Base-by-base conservation (phyloP, 345 rosid genomes). In the Eucalyptus polybractea region DNA sequence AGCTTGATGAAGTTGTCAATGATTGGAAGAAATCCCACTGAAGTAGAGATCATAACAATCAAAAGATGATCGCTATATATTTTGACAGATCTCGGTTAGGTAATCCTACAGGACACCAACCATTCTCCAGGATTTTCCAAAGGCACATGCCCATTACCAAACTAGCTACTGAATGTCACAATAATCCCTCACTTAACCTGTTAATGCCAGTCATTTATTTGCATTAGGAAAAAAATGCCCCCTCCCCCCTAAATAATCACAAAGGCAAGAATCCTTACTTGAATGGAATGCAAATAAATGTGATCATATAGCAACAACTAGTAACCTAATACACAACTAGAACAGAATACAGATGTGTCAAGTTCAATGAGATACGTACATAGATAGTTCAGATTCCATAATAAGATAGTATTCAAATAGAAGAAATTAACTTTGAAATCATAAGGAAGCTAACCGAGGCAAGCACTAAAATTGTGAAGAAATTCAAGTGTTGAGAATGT, bases 381-480 rank as follows among this genome's bases (percentile, higher is more conserved):
- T 69, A 76, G 27, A 72, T 72, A 76, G 45, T 76, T 76, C 83
- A 40, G 29, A 40, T 37, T 76, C 47, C 83, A 76, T 76, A 17
- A 76, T 37, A 76, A 76, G 47, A 76, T 40, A 5, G 47, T 76
- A 76, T 21, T 44, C 47, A 76, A 76, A 76, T 37, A 76, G 47
- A 8, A 37, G 83, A 76, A 76, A 86, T 17, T 31, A 5, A 54
- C 58, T 50, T 53, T 33, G 49, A 40, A 67, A 67, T 40, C 50
- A 5, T 40, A 33, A 51, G 89, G 80, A 85, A 87, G 93, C 99
- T 95, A 33, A 98, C 99, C 93, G 99, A 98, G 90, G 99, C 99
- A 90, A 98, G 99, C 88, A 96, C 93, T 91, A 98, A 94, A 90
- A 98, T 96, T 16, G 99, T 97, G 60, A 97, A 92, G 93, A 97